Percentiles rank a stretch among this genome's conserved stretches.
These are phyloP conservation scores for Ogataea allantospora DNA, from an alignment of 805 yeast species.

Conservation along the genomic window DNA sequence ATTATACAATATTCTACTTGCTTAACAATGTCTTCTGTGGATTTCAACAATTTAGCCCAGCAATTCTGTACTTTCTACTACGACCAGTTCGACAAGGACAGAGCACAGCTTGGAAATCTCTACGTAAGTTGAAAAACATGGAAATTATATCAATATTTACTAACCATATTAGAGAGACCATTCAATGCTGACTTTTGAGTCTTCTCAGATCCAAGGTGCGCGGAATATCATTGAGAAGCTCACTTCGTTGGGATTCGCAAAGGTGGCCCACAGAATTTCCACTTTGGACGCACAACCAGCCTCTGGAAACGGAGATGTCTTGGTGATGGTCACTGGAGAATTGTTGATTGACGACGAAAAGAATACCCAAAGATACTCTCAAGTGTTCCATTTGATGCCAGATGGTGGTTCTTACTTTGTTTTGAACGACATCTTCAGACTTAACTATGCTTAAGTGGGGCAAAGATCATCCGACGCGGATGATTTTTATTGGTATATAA, in stretches of 20 bases:
- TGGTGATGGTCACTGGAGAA: slow-evolving; percentile 98
- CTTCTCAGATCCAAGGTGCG: slow-evolving; percentile 92
- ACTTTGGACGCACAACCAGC: slow-evolving; percentile 99
- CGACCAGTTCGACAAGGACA: slow-evolving; percentile 90
- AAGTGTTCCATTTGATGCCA: slow-evolving; percentile 94
- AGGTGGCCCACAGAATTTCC: slow-evolving; percentile 89
- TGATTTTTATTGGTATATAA: background rate
- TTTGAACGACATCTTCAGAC: slow-evolving; percentile 94
- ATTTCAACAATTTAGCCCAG: slow-evolving; percentile 39
- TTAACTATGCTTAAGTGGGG: slow-evolving; percentile 63
- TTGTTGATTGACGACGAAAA: slow-evolving; percentile 89
- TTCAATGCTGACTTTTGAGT: slow-evolving; percentile 96
- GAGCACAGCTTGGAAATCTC: slow-evolving; percentile 86
- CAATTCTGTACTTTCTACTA: slow-evolving; percentile 95
- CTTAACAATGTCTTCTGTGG: slow-evolving; percentile 33
- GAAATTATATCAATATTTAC: background rate
- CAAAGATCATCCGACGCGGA: background rate
- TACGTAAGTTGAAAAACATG: slow-evolving; percentile 47
- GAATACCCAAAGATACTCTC: slow-evolving; percentile 94
- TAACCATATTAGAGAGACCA: slow-evolving; percentile 63
- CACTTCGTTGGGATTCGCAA: slow-evolving; percentile 82
- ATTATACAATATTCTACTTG: slow-evolving; percentile 1
- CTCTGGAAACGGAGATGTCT: slow-evolving; percentile 84
- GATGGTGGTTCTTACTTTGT: slow-evolving; percentile 91
- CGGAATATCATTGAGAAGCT: slow-evolving; percentile 90